Evolutionary conservation across 306 rosid species (phyloP).

Genomic region (Fagus sylvatica): DNA sequence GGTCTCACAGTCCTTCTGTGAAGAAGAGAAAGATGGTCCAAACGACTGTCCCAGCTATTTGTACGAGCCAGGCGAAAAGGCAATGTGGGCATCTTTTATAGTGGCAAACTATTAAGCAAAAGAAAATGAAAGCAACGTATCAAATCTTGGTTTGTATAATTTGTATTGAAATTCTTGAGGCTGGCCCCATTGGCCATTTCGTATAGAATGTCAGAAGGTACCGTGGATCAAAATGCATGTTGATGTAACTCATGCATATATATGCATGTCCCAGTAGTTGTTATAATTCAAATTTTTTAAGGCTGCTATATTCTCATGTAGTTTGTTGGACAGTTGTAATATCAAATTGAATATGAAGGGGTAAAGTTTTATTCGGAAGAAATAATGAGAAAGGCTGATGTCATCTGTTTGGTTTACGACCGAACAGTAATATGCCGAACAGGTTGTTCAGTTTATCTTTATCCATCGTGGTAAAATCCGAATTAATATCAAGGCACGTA

Average conservation of each 20-base stretch:
- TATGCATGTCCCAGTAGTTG: not conserved
- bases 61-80: slow-evolving; percentile 27
- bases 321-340: too few relatives aligned
- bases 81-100: slow-evolving; percentile 16
- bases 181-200: not conserved
- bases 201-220: not conserved
- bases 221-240: not conserved
- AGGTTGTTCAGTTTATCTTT: too few relatives aligned
- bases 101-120: slow-evolving; percentile 10
- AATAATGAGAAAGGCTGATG: too few relatives aligned
- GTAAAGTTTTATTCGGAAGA: too few relatives aligned
- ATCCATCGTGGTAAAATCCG: too few relatives aligned
- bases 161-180: not conserved
- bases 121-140: slow-evolving; percentile 24
- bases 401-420: too few relatives aligned
- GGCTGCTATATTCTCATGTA: too few relatives aligned
- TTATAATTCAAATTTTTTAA: not conserved
- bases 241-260: slow-evolving; percentile 1
- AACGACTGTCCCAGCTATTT: slow-evolving; percentile 1
- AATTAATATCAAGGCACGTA: too few relatives aligned
- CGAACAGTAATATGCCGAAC: too few relatives aligned
- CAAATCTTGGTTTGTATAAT: not conserved
- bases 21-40: not conserved
- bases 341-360: too few relatives aligned
- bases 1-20: not conserved